phyloP scores from a whole-genome alignment of 1,284 basidiomycete species.

The Austropuccinia psidii region DNA sequence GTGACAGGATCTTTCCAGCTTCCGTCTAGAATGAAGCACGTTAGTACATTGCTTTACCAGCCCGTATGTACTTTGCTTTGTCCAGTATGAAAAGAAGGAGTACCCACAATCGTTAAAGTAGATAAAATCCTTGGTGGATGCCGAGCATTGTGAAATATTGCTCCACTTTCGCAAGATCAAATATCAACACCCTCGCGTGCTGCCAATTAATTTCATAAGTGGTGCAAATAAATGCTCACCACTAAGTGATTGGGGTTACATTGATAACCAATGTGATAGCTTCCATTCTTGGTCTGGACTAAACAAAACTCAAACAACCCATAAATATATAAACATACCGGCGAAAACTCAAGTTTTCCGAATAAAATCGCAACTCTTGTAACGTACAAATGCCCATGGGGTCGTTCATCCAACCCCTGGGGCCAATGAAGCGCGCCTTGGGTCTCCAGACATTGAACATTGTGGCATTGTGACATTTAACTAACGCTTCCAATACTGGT shows the following conservation, averaged over 20 bases:
- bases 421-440: constrained; percentile 41
- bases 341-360: background rate
- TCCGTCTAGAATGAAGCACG: constrained; percentile 16
- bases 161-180: constrained; percentile 39
- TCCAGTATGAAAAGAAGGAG: background rate
- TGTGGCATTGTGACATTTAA: constrained; percentile 39
- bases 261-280: constrained; percentile 41
- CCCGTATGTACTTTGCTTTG: background rate
- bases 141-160: constrained; percentile 41
- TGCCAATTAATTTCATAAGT: background rate
- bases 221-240: background rate
- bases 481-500: constrained; percentile 37
- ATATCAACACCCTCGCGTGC: constrained; percentile 24
- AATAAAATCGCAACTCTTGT: background rate
- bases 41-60: background rate
- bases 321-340: constrained; percentile 22
- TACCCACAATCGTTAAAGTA: constrained; percentile 38
- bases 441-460: constrained; percentile 39
- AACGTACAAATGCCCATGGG: constrained; percentile 25
- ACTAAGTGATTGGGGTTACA: constrained; percentile 36
- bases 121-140: constrained; percentile 38
- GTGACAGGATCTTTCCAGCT: constrained; percentile 38
- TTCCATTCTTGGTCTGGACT: constrained; percentile 39
- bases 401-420: constrained; percentile 41
- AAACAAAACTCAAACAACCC: too few relatives aligned